Conservation (phyloP, 2,329 filamentous ascomycete genomes). For the Colletotrichum camelliae region DNA sequence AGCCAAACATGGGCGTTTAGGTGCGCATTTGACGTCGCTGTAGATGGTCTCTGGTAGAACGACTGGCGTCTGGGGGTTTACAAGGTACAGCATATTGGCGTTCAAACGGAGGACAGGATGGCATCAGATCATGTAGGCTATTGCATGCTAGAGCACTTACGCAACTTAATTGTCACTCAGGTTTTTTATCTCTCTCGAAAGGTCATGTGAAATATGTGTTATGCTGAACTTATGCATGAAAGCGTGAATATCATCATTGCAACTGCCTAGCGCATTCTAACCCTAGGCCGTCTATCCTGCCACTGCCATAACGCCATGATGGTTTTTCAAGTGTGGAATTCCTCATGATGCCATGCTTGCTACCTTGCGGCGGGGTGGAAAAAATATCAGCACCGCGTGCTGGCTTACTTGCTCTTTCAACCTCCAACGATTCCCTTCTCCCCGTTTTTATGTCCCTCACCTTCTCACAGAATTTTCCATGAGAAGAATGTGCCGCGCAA, state of each 20-base stretch:
- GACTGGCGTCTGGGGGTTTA: conserved; percentile 14
- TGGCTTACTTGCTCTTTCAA: conserved; percentile 3
- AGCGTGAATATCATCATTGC: conserved; percentile 23
- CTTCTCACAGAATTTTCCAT: neutral
- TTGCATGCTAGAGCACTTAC: conserved; percentile 21
- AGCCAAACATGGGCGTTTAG: conserved; percentile 50
- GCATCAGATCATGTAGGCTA: conserved; percentile 20
- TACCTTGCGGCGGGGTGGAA: conserved; percentile 13
- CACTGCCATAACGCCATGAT: conserved; percentile 26
- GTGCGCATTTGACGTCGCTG: conserved; percentile 12
- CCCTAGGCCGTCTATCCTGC: conserved; percentile 25
- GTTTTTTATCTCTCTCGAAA: neutral
- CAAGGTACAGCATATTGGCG: conserved; percentile 20
- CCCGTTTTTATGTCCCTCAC: neutral
- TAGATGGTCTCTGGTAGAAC: conserved; percentile 17
- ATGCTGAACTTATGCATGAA: conserved; percentile 12
- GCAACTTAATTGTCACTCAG: conserved; percentile 21
- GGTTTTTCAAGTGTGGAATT: conserved; percentile 23
- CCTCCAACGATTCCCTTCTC: neutral
- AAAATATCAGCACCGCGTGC: conserved; percentile 12
- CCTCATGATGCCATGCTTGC: conserved; percentile 23
- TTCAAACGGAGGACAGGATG: conserved; percentile 20
- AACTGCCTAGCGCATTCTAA: conserved; percentile 20
- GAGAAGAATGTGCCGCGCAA: neutral
- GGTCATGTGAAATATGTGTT: neutral